These are phyloP conservation scores for Tuber microsphaerosporum DNA, from an alignment of 495 filamentous ascomycete species.

Conservation along the genomic window DNA sequence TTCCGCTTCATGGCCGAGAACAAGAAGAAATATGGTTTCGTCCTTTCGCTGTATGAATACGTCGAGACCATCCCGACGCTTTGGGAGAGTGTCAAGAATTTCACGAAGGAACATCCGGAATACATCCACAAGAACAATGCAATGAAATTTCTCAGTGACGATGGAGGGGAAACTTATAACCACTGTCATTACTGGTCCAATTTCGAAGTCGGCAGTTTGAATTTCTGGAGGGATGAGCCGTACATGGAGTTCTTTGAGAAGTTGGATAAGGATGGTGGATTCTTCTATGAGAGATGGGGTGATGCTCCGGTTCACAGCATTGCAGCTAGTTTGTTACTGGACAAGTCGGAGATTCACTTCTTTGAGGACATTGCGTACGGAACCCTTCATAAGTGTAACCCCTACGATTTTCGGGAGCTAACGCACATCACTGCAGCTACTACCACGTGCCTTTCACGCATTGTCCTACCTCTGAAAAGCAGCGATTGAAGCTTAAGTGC, in stretches of 20 bases:
- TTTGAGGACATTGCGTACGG: constrained; percentile 83
- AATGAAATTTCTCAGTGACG: constrained; percentile 85
- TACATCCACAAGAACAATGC: constrained; percentile 78
- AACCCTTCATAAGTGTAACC: background rate
- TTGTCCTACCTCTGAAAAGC: constrained; percentile 81
- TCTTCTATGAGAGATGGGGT: constrained; percentile 91
- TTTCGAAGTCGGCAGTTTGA: constrained; percentile 77
- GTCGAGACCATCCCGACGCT: constrained; percentile 90
- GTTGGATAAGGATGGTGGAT: constrained; percentile 74
- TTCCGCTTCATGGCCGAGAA: constrained; percentile 84
- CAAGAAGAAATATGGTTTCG: constrained; percentile 85
- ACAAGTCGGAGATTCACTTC: constrained; percentile 92
- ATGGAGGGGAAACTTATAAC: constrained; percentile 84
- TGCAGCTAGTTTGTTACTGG: constrained; percentile 72
- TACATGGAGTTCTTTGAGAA: constrained; percentile 76
- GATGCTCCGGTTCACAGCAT: constrained; percentile 94
- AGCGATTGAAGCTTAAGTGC: constrained; percentile 72
- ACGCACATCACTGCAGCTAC: constrained; percentile 48
- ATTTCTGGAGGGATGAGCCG: constrained; percentile 72
- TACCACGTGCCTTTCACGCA: constrained; percentile 99
- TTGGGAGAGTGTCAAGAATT: constrained; percentile 87
- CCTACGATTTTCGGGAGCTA: constrained; percentile 5
- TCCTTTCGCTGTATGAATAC: constrained; percentile 88
- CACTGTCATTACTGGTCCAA: constrained; percentile 97
- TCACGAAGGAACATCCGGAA: constrained; percentile 80